phyloP scores from a whole-genome alignment of 2,329 filamentous ascomycete species.

The Mycogone perniciosa region DNA sequence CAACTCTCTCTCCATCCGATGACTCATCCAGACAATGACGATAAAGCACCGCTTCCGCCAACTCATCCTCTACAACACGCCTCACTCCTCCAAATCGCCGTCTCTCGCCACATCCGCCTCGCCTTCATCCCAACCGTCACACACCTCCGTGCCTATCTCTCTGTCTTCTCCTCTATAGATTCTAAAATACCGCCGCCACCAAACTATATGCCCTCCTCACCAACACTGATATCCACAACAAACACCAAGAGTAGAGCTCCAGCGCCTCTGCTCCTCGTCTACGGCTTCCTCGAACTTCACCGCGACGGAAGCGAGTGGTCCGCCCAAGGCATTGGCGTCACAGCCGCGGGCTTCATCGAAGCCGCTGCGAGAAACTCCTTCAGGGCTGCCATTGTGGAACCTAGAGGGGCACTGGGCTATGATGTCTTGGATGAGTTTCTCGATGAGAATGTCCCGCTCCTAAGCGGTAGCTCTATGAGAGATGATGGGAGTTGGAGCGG shows the following conservation, averaged over 20 bases:
- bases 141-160: slow-evolving; percentile 69
- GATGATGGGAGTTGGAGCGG: slow-evolving; percentile 52
- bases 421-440: slow-evolving; percentile 34
- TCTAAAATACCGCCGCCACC: slow-evolving; percentile 35
- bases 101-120: slow-evolving; percentile 61
- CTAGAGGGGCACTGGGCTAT: slow-evolving; percentile 24
- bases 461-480: slow-evolving; percentile 50
- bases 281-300: slow-evolving; percentile 61
- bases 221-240: not conserved
- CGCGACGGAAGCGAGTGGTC: slow-evolving; percentile 66
- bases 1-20: slow-evolving; percentile 13
- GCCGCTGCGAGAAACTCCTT: slow-evolving; percentile 43
- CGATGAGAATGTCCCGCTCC: slow-evolving; percentile 51
- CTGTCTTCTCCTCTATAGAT: slow-evolving; percentile 41
- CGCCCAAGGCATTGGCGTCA: slow-evolving; percentile 61
- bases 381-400: slow-evolving; percentile 43
- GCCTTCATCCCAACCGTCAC: slow-evolving; percentile 70
- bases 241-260: slow-evolving; percentile 6
- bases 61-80: slow-evolving; percentile 45
- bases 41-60: not conserved
- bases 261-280: slow-evolving; percentile 49
- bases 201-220: slow-evolving; percentile 6
- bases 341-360: slow-evolving; percentile 58
- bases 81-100: slow-evolving; percentile 62
- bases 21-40: not conserved